Evolutionary conservation across 2,329 filamentous ascomycete genomes (phyloP).

Genomic region (Colletotrichum caudatum): DNA sequence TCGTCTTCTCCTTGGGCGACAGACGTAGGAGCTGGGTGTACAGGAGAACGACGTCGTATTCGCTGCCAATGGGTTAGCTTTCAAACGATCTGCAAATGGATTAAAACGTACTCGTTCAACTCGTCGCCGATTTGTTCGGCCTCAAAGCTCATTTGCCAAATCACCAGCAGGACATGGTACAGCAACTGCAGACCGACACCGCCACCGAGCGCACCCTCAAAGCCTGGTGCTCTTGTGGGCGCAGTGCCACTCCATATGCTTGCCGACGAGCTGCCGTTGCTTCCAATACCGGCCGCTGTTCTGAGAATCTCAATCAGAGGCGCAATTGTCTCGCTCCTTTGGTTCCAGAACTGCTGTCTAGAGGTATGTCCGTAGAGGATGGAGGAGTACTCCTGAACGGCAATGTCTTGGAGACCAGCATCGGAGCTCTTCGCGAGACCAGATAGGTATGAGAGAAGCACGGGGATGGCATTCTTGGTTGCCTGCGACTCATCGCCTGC

Average conservation of each 20-base stretch:
- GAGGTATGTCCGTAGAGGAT: conserved; percentile 81
- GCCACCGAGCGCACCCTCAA: conserved; percentile 75
- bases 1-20: conserved; percentile 98
- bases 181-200: conserved; percentile 92
- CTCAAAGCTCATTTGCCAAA: conserved; percentile 98
- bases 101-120: conserved; percentile 80
- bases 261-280: conserved; percentile 72
- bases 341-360: conserved; percentile 89
- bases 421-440: conserved; percentile 87
- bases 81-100: not conserved
- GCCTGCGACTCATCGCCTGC: conserved; percentile 73
- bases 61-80: conserved; percentile 62
- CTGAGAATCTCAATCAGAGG: conserved; percentile 87
- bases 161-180: conserved; percentile 91
- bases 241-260: conserved; percentile 71
- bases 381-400: conserved; percentile 89
- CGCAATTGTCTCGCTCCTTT: conserved; percentile 84
- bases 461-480: conserved; percentile 81
- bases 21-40: conserved; percentile 93
- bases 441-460: conserved; percentile 88
- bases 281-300: conserved; percentile 78
- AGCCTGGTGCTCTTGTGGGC: conserved; percentile 68
- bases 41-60: conserved; percentile 91
- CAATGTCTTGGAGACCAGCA: conserved; percentile 93
- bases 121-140: conserved; percentile 79